Conservation (phyloP, 805 yeast genomes). For the Komagataella phaffii region DNA sequence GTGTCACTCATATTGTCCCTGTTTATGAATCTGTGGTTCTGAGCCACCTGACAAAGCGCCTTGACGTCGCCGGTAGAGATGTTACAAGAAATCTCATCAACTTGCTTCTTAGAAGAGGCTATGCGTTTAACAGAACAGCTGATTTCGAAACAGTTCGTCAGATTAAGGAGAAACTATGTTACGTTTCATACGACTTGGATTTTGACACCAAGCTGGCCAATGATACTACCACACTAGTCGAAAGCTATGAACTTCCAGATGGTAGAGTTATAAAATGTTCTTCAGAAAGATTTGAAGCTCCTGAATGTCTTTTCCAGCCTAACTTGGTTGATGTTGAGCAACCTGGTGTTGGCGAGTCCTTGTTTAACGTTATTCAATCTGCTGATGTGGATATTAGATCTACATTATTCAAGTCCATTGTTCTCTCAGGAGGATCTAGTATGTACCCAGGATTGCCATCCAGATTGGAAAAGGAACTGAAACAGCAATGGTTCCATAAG, state of each 20-base stretch:
- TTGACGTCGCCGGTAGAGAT: conserved; percentile 97
- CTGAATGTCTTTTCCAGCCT: conserved; percentile 96
- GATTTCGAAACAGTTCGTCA: conserved; percentile 98
- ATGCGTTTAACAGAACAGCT: conserved; percentile 96
- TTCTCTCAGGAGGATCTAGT: conserved; percentile 92
- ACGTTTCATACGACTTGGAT: conserved; percentile 88
- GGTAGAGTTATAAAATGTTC: conserved; percentile 92
- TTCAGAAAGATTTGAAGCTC: conserved; percentile 92
- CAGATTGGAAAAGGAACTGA: conserved; percentile 87
- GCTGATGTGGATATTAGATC: conserved; percentile 93
- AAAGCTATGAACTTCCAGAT: conserved; percentile 88
- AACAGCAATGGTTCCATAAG: conserved; percentile 88
- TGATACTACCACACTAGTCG: conserved; percentile 93
- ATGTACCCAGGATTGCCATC: conserved; percentile 99
- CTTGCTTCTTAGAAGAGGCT: conserved; percentile 85
- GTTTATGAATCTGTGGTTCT: conserved; percentile 96
- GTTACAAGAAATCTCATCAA: conserved; percentile 94
- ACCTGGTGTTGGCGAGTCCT: conserved; percentile 89
- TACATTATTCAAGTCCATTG: conserved; percentile 81
- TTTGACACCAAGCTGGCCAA: conserved; percentile 77
- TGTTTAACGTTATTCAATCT: conserved; percentile 84
- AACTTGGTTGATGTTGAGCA: conserved; percentile 90
- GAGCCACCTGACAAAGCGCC: conserved; percentile 80
- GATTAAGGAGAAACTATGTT: conserved; percentile 91
- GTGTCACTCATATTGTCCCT: conserved; percentile 97